phyloP scores from a whole-genome alignment of 2,329 filamentous ascomycete species.

The Diaporthe aspalathi region DNA sequence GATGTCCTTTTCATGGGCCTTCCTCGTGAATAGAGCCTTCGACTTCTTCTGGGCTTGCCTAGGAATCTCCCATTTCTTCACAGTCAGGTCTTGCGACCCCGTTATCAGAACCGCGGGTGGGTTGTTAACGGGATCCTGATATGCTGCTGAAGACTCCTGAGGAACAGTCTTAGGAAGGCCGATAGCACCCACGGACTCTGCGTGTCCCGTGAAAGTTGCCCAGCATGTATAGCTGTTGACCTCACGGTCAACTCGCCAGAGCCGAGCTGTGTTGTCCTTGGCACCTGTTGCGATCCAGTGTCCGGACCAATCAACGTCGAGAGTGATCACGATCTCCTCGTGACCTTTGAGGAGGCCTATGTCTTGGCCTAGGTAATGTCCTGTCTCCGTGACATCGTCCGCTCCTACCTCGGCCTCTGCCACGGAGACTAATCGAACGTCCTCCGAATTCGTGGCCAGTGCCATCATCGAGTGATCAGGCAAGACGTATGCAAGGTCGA shows the following conservation, averaged over 20 bases:
- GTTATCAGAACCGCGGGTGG: slow-evolving; percentile 89
- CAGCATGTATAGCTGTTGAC: slow-evolving; percentile 71
- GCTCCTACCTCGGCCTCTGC: slow-evolving; percentile 51
- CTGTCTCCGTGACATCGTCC: slow-evolving; percentile 41
- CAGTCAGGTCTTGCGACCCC: slow-evolving; percentile 92
- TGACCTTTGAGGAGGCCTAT: slow-evolving; percentile 88
- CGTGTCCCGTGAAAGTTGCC: slow-evolving; percentile 82
- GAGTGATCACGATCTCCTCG: slow-evolving; percentile 92
- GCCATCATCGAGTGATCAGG: slow-evolving; percentile 85
- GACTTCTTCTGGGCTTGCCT: slow-evolving; percentile 67
- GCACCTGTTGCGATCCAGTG: slow-evolving; percentile 96
- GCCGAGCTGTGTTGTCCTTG: slow-evolving; percentile 92
- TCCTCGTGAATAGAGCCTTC: slow-evolving; percentile 84
- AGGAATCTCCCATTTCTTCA: slow-evolving; percentile 92
- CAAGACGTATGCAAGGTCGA: slow-evolving; percentile 89
- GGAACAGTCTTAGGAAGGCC: slow-evolving; percentile 80
- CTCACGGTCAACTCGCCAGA: slow-evolving; percentile 87
- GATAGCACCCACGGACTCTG: slow-evolving; percentile 92
- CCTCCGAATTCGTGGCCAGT: slow-evolving; percentile 94
- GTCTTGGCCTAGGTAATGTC: slow-evolving; percentile 87
- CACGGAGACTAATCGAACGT: slow-evolving; percentile 87
- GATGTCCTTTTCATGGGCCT: slow-evolving; percentile 98
- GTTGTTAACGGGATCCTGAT: slow-evolving; percentile 78
- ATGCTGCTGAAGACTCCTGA: slow-evolving; percentile 74
- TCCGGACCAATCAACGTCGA: slow-evolving; percentile 96